These are phyloP conservation scores for Solanum raphanifolium DNA, from an alignment of 257 asterid species.

Conservation along the genomic window DNA sequence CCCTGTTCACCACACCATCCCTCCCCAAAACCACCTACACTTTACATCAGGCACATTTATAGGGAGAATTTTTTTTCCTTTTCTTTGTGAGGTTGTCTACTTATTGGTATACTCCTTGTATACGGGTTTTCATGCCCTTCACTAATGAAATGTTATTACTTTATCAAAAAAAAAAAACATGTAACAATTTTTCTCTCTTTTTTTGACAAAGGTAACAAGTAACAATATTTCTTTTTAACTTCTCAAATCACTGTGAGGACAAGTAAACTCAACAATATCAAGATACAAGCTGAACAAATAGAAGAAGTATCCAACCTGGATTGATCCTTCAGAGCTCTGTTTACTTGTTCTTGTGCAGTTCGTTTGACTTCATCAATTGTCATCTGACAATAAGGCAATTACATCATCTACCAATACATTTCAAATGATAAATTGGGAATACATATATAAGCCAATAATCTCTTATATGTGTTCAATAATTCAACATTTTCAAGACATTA, in stretches of 20 bases:
- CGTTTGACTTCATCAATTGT: conserved; percentile 94
- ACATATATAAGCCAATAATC: not conserved
- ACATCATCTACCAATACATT: conserved; percentile 4
- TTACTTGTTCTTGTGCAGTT: conserved; percentile 81
- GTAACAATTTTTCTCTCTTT: not conserved
- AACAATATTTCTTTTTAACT: not conserved
- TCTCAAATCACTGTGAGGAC: not conserved
- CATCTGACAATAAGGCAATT: conserved; percentile 35
- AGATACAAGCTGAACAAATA: not conserved
- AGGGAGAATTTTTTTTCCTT: not conserved
- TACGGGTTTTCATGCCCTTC: not conserved
- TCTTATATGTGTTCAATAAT: not conserved
- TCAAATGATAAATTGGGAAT: not conserved
- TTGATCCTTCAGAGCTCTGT: conserved; percentile 71
- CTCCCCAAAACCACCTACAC: not conserved
- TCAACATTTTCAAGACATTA: not conserved
- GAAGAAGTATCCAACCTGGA: conserved; percentile 45
- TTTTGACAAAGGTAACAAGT: not conserved
- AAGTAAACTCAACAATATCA: not conserved
- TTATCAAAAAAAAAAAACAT: not conserved
- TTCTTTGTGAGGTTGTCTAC: not conserved
- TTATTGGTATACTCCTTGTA: not conserved
- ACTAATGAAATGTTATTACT: not conserved
- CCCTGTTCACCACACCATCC: not conserved
- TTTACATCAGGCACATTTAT: not conserved